Conservation (phyloP, 148 eudicot genomes). For the Rheum nobile region DNA sequence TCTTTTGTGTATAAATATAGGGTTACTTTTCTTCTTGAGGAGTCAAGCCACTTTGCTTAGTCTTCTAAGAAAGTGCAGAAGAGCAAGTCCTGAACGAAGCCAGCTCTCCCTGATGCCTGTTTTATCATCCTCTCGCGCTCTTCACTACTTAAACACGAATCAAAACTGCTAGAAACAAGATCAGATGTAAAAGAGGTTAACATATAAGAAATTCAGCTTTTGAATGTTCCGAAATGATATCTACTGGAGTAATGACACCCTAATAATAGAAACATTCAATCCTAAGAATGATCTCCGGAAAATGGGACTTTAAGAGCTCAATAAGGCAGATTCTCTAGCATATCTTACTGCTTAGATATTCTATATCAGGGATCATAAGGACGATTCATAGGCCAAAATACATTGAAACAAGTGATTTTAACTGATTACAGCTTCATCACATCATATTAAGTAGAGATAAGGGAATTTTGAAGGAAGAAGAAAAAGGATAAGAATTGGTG, state of each 20-base stretch:
- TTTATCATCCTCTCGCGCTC: constrained; percentile 63
- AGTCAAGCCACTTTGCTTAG: constrained; percentile 13
- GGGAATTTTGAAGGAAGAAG: too few relatives aligned
- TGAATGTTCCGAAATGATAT: not conserved
- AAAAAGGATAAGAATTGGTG: too few relatives aligned
- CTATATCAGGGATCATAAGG: not conserved
- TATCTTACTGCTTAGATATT: not conserved
- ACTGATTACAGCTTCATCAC: not conserved
- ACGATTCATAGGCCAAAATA: not conserved
- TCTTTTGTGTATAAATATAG: not conserved
- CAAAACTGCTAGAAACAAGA: constrained; percentile 40
- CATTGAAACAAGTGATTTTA: not conserved
- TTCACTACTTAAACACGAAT: constrained; percentile 66
- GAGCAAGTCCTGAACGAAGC: constrained; percentile 74
- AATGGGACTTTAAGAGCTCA: too few relatives aligned
- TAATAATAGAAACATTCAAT: too few relatives aligned
- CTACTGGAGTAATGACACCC: too few relatives aligned
- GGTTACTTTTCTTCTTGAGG: not conserved
- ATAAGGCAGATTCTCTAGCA: too few relatives aligned
- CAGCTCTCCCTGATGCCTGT: constrained; percentile 71
- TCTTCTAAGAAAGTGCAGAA: constrained; percentile 58
- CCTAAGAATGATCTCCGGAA: too few relatives aligned
- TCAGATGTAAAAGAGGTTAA: not conserved
- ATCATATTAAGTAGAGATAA: not conserved
- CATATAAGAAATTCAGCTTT: not conserved